phyloP scores from a whole-genome alignment of 2,329 filamentous ascomycete genomes.

The Clarireedia hainanense region DNA sequence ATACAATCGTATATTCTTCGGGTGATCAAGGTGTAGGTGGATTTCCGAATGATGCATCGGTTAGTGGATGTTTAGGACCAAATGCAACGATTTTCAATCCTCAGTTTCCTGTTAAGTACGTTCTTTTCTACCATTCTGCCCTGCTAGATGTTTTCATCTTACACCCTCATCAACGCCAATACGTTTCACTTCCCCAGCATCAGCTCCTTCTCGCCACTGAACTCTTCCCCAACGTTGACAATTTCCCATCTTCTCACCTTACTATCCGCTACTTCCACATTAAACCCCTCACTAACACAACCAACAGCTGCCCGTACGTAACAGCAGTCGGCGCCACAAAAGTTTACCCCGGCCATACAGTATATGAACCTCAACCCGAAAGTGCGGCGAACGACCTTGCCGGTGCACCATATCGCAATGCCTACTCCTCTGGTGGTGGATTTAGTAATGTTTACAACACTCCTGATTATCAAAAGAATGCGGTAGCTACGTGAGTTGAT shows the following conservation, averaged over 20 bases:
- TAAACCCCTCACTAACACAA: neutral
- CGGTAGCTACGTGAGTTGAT: constrained; percentile 11
- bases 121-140: neutral
- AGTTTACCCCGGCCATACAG: constrained; percentile 31
- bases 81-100: constrained; percentile 43
- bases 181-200: too few species aligned
- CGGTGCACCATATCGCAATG: constrained; percentile 34
- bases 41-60: constrained; percentile 25
- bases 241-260: too few species aligned
- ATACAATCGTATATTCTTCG: constrained; percentile 38
- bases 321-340: constrained; percentile 46
- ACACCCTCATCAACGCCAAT: too few species aligned
- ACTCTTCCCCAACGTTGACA: too few species aligned
- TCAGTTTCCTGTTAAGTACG: constrained; percentile 28
- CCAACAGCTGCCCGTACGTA: constrained; percentile 37
- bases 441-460: constrained; percentile 50
- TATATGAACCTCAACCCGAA: constrained; percentile 34
- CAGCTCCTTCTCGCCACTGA: neutral
- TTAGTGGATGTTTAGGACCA: constrained; percentile 29
- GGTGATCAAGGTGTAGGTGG: constrained; percentile 38
- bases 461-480: constrained; percentile 39
- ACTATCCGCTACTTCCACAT: neutral
- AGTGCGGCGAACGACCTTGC: constrained; percentile 27
- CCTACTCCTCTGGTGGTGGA: constrained; percentile 66
- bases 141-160: too few species aligned